phyloP scores from a whole-genome alignment of 2,329 filamentous ascomycete genomes.

The Pseudocercospora macadamiae region DNA sequence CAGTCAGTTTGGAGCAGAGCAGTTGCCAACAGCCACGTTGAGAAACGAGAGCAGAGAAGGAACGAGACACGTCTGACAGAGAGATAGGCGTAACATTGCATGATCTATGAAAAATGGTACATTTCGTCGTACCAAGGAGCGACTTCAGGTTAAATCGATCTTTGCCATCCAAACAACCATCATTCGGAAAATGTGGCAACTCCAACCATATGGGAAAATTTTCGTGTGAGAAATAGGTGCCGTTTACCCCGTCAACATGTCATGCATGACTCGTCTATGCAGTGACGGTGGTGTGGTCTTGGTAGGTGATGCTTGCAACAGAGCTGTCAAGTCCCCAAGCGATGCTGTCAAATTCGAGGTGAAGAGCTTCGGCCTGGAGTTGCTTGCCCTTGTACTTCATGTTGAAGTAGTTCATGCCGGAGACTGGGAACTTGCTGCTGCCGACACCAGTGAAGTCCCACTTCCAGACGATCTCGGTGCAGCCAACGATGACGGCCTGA shows the following conservation, averaged over 20 bases:
- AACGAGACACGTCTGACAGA: too few species aligned
- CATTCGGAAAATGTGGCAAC: neutral
- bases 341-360: slow-evolving; percentile 17
- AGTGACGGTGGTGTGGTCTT: slow-evolving; percentile 5
- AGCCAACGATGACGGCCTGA: slow-evolving; percentile 10
- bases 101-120: neutral
- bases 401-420: slow-evolving; percentile 16
- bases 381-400: slow-evolving; percentile 2
- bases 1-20: too few species aligned
- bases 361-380: slow-evolving; percentile 7
- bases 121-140: neutral
- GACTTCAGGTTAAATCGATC: neutral
- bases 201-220: neutral
- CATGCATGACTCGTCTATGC: neutral
- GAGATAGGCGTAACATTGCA: neutral
- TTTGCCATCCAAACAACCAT: neutral
- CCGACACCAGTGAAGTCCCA: slow-evolving; percentile 19
- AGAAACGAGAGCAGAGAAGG: too few species aligned
- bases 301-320: slow-evolving; percentile 7
- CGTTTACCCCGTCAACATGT: neutral
- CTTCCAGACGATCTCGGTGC: slow-evolving; percentile 22
- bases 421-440: slow-evolving; percentile 12
- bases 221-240: neutral
- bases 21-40: too few species aligned
- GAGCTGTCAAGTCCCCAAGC: slow-evolving; percentile 16